Evolutionary conservation across 352 stramenopile genomes (phyloP).

Genomic region (Pythium myriotylum): DNA sequence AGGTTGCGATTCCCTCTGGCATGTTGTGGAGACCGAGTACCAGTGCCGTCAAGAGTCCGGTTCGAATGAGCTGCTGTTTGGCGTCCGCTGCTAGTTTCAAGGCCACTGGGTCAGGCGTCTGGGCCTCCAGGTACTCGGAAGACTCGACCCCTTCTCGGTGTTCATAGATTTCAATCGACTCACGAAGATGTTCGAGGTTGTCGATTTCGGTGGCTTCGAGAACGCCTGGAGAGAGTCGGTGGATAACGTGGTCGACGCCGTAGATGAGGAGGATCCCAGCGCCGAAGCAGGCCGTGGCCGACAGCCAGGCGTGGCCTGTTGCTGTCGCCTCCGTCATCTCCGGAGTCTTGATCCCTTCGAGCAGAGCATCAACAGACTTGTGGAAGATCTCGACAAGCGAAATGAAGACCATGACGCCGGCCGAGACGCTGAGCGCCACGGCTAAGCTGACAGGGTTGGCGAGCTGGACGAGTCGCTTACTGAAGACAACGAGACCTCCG

Average conservation of each 20-base stretch:
- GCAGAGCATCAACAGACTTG: conserved; percentile 40
- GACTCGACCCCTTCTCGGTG: no score
- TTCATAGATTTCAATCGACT: conserved; percentile 36
- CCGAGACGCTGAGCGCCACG: conserved; percentile 80
- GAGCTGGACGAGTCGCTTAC: conserved; percentile 37
- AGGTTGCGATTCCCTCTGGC: conserved; percentile 95
- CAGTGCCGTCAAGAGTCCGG: conserved; percentile 89
- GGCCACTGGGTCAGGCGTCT: conserved; percentile 31
- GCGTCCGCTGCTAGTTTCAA: conserved; percentile 44
- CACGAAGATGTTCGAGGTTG: conserved; percentile 32
- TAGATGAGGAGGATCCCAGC: conserved; percentile 73
- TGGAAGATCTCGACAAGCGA: conserved; percentile 68
- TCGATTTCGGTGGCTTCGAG: conserved; percentile 35
- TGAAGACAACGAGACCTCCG: conserved; percentile 49
- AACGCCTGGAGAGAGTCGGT: conserved; percentile 33
- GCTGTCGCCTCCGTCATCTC: conserved; percentile 36
- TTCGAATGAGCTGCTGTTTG: conserved; percentile 66
- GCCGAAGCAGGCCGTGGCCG: conserved; percentile 87
- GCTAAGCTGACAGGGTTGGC: conserved; percentile 58
- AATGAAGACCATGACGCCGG: conserved; percentile 81
- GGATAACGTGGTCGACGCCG: conserved; percentile 43
- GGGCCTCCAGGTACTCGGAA: conserved; percentile 29
- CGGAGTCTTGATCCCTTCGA: conserved; percentile 40
- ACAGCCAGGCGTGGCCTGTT: conserved; percentile 64
- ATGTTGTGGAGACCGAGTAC: conserved; percentile 95